phyloP scores from a whole-genome alignment of 2,329 filamentous ascomycete species.

The Fusarium abutilonis region DNA sequence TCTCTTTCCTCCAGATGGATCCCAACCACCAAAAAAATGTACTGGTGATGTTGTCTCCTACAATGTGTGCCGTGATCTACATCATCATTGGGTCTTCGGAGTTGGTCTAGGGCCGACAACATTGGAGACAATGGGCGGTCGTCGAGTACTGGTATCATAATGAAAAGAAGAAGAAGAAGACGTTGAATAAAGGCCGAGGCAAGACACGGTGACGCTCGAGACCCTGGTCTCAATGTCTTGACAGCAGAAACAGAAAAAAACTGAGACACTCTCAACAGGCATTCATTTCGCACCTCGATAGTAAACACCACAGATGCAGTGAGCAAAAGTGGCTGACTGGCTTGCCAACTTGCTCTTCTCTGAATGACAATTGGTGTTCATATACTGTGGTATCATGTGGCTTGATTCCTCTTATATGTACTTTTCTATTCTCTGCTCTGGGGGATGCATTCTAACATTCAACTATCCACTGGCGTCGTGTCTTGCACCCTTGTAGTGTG shows the following conservation, averaged over 20 bases:
- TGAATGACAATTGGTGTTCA: neutral
- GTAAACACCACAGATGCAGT: neutral
- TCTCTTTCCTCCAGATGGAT: neutral
- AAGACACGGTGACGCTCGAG: neutral
- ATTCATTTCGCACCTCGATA: neutral
- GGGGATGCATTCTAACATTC: constrained; percentile 1
- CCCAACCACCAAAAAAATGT: neutral
- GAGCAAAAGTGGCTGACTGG: constrained; percentile 1
- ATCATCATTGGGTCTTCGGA: neutral
- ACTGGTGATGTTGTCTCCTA: neutral
- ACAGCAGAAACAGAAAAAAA: neutral
- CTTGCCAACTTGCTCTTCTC: neutral
- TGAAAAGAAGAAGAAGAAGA: constrained; percentile 13
- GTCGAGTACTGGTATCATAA: neutral
- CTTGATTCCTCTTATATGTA: constrained; percentile 2
- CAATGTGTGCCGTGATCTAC: too few species aligned
- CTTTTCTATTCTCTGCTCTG: constrained; percentile 12
- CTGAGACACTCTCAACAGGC: neutral
- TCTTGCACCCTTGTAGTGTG: neutral
- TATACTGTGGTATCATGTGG: neutral
- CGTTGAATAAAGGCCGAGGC: neutral
- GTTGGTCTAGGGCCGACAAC: constrained; percentile 2
- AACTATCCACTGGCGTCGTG: neutral
- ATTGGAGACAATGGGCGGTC: constrained; percentile 5
- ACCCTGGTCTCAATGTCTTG: neutral